Conservation (phyloP, 371 early-diverging fungal species). For the Mycotypha africana region DNA sequence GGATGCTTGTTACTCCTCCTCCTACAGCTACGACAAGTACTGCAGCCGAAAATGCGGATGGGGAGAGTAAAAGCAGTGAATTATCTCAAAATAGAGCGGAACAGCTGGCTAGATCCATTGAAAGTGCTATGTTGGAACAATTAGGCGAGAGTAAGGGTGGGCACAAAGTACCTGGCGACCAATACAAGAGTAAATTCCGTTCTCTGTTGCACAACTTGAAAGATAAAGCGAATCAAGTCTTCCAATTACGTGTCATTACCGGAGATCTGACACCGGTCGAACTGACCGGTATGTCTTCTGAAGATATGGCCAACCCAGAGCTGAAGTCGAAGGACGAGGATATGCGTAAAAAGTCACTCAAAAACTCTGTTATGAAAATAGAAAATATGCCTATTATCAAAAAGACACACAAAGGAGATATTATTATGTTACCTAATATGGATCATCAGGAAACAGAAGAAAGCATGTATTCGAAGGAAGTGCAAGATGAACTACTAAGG, state of each 20-base stretch:
- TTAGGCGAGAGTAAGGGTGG: constrained; percentile 20
- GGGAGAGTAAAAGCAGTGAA: no score
- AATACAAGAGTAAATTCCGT: constrained; percentile 74
- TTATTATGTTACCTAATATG: constrained; percentile 37
- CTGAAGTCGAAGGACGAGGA: constrained; percentile 57
- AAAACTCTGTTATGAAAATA: constrained; percentile 55
- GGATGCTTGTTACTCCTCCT: constrained; percentile 14
- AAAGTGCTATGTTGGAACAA: constrained; percentile 32
- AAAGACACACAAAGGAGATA: constrained; percentile 76
- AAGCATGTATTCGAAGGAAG: constrained; percentile 10
- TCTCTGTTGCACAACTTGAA: constrained; percentile 71
- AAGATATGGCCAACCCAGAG: constrained; percentile 76
- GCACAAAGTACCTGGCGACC: constrained; percentile 33
- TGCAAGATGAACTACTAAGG: neutral
- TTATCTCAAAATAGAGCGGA: constrained; percentile 9
- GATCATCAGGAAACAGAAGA: constrained; percentile 13
- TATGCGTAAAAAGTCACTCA: constrained; percentile 55
- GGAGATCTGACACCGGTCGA: constrained; percentile 53
- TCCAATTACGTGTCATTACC: constrained; percentile 62
- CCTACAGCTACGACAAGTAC: neutral
- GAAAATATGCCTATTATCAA: constrained; percentile 54
- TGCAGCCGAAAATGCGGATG: no score
- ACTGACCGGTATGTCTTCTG: constrained; percentile 68
- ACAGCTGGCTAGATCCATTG: constrained; percentile 24
- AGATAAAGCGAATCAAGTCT: constrained; percentile 64